phyloP scores from a whole-genome alignment of 495 filamentous ascomycete species.

The Trichoderma parareesei region DNA sequence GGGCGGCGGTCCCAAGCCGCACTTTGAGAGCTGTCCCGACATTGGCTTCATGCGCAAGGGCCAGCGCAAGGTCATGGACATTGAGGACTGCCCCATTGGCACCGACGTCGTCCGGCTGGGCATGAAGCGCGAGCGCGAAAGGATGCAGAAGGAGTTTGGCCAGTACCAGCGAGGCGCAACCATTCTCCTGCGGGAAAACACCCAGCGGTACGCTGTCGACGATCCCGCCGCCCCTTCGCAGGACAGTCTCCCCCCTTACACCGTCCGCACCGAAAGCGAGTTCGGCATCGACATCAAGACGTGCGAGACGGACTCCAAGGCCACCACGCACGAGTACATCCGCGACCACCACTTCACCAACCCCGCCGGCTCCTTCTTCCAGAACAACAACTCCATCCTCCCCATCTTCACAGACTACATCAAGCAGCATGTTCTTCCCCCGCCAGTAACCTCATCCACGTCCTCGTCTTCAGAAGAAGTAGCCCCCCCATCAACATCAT shows the following conservation, averaged over 20 bases:
- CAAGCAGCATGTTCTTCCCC: constrained; percentile 64
- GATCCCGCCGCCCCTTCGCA: constrained; percentile 17
- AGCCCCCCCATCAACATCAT: too few species aligned
- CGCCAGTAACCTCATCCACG: constrained; percentile 10
- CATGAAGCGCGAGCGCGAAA: constrained; percentile 61
- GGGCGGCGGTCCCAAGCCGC: constrained; percentile 19
- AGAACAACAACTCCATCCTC: constrained; percentile 99
- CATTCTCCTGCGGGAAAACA: constrained; percentile 79
- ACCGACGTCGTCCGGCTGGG: constrained; percentile 75
- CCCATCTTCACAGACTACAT: constrained; percentile 83
- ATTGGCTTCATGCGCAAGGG: constrained; percentile 91
- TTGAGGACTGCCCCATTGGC: constrained; percentile 94
- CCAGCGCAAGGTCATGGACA: constrained; percentile 65
- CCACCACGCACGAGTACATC: constrained; percentile 73
- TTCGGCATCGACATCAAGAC: constrained; percentile 61
- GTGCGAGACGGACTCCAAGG: constrained; percentile 80
- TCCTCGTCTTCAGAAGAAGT: constrained; percentile 7
- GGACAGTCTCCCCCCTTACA: constrained; percentile 16
- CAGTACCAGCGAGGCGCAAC: constrained; percentile 79
- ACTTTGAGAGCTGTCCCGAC: constrained; percentile 52
- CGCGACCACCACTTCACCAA: constrained; percentile 80
- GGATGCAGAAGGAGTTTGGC: constrained; percentile 58
- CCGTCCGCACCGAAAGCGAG: constrained; percentile 26
- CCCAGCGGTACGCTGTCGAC: constrained; percentile 55
- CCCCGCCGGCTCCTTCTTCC: constrained; percentile 91